Percentiles rank a stretch among this genome's conserved stretches.
Conservation (phyloP, 495 filamentous ascomycete species). For the Aspergillus olivimuriae region DNA sequence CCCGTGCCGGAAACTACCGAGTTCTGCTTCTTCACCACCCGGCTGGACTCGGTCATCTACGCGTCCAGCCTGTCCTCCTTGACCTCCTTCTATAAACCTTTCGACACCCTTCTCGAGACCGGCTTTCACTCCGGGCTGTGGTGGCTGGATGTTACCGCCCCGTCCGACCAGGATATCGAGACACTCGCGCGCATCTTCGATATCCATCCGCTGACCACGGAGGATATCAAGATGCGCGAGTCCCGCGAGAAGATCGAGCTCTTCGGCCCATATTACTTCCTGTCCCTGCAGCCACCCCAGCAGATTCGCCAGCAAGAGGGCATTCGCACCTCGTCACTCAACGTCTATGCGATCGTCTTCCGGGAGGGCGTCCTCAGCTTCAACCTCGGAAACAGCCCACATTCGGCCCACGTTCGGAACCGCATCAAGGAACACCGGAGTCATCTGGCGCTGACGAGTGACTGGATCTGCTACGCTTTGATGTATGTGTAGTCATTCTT, state of each 20-base stretch:
- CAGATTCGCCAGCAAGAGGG: conserved; percentile 61
- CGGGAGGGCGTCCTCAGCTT: conserved; percentile 83
- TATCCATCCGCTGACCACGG: conserved; percentile 81
- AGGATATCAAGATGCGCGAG: conserved; percentile 89
- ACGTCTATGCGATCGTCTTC: conserved; percentile 89
- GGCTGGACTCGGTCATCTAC: conserved; percentile 73
- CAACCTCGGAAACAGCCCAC: conserved; percentile 68
- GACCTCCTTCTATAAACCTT: conserved; percentile 67
- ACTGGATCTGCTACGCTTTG: conserved; percentile 96
- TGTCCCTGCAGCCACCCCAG: conserved; percentile 79
- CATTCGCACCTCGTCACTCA: conserved; percentile 65
- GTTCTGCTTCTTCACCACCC: conserved; percentile 84
- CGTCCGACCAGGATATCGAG: conserved; percentile 75
- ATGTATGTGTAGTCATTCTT: conserved; percentile 52
- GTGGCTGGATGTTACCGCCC: conserved; percentile 86
- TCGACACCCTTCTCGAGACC: conserved; percentile 70
- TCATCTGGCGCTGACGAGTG: conserved; percentile 75
- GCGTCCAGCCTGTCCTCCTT: conserved; percentile 69
- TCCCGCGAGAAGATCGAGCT: conserved; percentile 91
- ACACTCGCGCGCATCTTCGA: conserved; percentile 75
- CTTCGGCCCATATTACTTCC: conserved; percentile 87
- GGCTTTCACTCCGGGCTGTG: conserved; percentile 60
- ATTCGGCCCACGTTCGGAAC: conserved; percentile 74
- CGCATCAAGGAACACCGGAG: conserved; percentile 80
- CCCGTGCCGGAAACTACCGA: conserved; percentile 40